Evolutionary conservation across 2,329 filamentous ascomycete species (phyloP), one percentile per base, ranked within the genome.

Genomic region (Calonectria crousiana): DNA sequence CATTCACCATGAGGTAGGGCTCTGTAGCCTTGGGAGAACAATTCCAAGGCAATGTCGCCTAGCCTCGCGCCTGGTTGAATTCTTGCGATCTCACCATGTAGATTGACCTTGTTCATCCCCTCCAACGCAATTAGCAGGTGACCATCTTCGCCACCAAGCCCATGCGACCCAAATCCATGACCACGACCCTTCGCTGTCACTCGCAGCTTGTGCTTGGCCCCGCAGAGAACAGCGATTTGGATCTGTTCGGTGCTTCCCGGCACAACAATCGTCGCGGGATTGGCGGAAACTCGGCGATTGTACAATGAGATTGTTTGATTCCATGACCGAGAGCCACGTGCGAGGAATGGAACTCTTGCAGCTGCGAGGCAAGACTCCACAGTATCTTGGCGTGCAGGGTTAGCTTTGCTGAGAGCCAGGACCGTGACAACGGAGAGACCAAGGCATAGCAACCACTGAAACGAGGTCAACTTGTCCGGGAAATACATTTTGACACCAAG

Each of bases 151-250:
- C 86, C 86, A 1, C 86, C 86, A 16, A 83, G 83, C 73, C 87
- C 87, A 71, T 86, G 88, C 36, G 88, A 89, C 0, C 84, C 89
- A 80, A 89, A 91, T 47, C 86, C 88, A 77, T 91, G 89, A 0
- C 89, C 90, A 9, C 90, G 89, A 38, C 86, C 85, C 72, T 86
- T 87, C 1, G 89, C 84, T 51, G 89, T 88, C 3, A 91, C 87
- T 67, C 89, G 87, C 26, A 88, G 80, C 13, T 82, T 81, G 52
- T 81, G 74, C n/a, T 84, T 77, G 0, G 79, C 79, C 1, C 87
- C 89, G 68, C 88, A 90, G 60, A 82, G 81, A 16, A 91, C 84
- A 4, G 88, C 85, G 5, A 81, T 83, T 6, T 87, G 82, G 16
- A 90, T 83, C 13, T 90, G 84, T 3, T 83, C 76, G 0, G 82